phyloP scores from a whole-genome alignment of 169 alveolate species.

The Plasmodium yoelii region DNA sequence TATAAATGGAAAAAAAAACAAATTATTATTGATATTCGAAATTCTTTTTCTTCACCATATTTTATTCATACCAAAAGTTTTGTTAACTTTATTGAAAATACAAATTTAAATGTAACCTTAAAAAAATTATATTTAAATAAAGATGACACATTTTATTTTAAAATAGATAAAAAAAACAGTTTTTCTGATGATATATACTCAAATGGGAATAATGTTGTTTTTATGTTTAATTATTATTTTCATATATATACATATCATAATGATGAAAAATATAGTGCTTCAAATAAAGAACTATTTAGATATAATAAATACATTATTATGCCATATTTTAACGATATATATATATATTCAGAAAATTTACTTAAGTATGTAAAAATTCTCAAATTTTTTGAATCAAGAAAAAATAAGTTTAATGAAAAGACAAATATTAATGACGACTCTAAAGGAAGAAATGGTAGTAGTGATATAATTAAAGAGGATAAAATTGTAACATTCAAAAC shows the following conservation, averaged over 20 bases:
- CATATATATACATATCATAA: constrained; percentile 41
- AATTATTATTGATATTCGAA: constrained; percentile 53
- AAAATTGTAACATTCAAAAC: constrained; percentile 14
- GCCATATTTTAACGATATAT: constrained; percentile 66
- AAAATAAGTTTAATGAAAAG: constrained; percentile 6
- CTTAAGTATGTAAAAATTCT: constrained; percentile 47
- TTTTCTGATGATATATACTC: constrained; percentile 33
- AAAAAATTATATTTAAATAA: constrained; percentile 59
- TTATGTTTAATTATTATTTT: constrained; percentile 49
- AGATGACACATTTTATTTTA: constrained; percentile 47
- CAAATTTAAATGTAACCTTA: constrained; percentile 51
- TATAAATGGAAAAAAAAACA: constrained; percentile 69
- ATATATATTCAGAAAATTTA: constrained; percentile 32
- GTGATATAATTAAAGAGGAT: constrained; percentile 15
- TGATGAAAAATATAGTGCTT: constrained; percentile 42
- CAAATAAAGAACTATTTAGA: constrained; percentile 54
- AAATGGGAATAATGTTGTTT: constrained; percentile 31
- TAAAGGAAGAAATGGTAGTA: neutral
- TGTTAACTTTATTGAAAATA: constrained; percentile 50
- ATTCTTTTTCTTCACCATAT: constrained; percentile 69
- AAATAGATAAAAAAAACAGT: constrained; percentile 47
- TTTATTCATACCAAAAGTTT: constrained; percentile 72
- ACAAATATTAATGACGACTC: constrained; percentile 6
- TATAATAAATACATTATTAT: constrained; percentile 47
- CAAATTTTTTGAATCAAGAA: neutral